Evolutionary conservation across 1,284 basidiomycete species (phyloP).

Genomic region (Hortiboletus rubellus): DNA sequence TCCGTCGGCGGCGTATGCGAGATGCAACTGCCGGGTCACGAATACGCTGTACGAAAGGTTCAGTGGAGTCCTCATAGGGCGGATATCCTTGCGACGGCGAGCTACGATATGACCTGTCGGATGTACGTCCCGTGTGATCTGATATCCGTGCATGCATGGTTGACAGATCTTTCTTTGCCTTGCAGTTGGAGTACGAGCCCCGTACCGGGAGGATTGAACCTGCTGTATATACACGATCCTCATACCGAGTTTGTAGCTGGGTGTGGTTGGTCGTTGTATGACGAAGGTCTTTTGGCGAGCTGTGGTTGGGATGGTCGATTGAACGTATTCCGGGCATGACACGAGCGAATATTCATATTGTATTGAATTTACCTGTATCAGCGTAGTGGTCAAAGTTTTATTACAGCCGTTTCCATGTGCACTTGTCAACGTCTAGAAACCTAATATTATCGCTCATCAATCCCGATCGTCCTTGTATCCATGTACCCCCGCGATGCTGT

Average conservation of each 20-base stretch:
- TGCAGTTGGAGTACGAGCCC: constrained; percentile 64
- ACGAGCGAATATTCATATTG: background rate
- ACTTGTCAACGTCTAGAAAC: background rate
- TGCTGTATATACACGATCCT: constrained; percentile 73
- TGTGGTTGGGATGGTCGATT: constrained; percentile 90
- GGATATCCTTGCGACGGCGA: constrained; percentile 78
- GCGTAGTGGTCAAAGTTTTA: background rate
- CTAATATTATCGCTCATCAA: too few species aligned
- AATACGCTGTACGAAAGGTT: constrained; percentile 78
- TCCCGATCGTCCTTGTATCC: background rate
- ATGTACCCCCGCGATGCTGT: constrained; percentile 1
- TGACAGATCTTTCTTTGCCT: background rate
- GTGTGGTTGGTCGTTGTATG: constrained; percentile 86
- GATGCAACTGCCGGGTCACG: constrained; percentile 69
- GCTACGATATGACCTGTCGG: constrained; percentile 96
- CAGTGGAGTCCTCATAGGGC: constrained; percentile 79
- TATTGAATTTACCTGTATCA: background rate
- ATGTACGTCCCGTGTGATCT: constrained; percentile 56
- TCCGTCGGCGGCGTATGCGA: constrained; percentile 71
- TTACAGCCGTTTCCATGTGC: background rate
- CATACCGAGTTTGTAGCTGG: constrained; percentile 97
- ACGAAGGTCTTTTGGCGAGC: constrained; percentile 81
- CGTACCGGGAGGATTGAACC: constrained; percentile 51
- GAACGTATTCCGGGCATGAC: constrained; percentile 67
- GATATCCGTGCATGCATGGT: background rate